Percentiles rank a stretch among this genome's conserved stretches.
Evolutionary conservation across 345 rosid genomes (phyloP).

Genomic region (Eucalyptus erythrocorys): DNA sequence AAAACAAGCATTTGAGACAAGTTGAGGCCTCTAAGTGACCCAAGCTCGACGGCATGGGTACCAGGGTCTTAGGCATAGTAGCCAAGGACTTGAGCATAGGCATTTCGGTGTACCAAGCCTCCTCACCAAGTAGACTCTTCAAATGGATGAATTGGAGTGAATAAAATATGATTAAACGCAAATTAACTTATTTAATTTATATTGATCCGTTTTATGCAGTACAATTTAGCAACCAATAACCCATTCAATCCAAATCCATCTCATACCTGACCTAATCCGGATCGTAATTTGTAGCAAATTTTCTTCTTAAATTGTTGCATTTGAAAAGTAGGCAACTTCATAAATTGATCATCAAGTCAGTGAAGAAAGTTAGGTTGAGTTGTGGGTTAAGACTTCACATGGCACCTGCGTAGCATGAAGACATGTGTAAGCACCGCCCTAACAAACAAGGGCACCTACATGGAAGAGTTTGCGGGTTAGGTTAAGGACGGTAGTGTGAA

Average conservation of each 20-base stretch:
- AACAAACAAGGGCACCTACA: not conserved
- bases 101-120: not conserved
- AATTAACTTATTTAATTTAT: too few species aligned
- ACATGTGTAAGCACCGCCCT: not conserved
- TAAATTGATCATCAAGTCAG: too few species aligned
- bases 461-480: not conserved
- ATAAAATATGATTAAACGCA: too few species aligned
- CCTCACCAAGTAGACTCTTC: not conserved
- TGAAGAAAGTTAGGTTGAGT: not conserved
- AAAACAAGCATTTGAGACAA: not conserved
- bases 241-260: not conserved
- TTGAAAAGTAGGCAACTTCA: not conserved
- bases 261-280: rapidly evolving
- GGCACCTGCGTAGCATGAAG: not conserved
- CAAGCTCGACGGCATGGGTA: not conserved
- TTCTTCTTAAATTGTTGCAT: not conserved
- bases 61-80: too few species aligned
- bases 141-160: not conserved
- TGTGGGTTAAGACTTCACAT: not conserved
- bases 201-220: too few species aligned
- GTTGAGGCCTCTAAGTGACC: not conserved
- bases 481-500: not conserved
- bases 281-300: too few species aligned
- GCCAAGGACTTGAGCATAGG: too few species aligned
- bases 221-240: not conserved